Percentiles rank a stretch among this genome's conserved stretches.
Conservation (phyloP, 2,329 filamentous ascomycete species). For the Xylaria polymorpha region DNA sequence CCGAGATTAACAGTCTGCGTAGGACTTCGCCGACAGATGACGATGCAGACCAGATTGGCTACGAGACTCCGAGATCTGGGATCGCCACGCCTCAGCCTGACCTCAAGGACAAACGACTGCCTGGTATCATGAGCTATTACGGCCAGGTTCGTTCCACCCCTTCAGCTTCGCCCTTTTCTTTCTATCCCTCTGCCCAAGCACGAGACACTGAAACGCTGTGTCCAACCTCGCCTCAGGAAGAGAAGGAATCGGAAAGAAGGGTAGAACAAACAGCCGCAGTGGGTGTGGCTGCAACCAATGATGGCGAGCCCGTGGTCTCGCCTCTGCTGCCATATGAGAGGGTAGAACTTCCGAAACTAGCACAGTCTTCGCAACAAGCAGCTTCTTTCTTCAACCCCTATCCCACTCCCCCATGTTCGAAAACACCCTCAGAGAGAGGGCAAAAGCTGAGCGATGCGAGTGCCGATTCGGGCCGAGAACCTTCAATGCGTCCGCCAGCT, state of each 20-base stretch:
- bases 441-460: conserved; percentile 56
- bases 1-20: conserved; percentile 63
- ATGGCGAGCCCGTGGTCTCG: conserved; percentile 45
- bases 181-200: conserved; percentile 54
- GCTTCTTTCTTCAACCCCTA: conserved; percentile 57
- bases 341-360: conserved; percentile 49
- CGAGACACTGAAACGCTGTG: conserved; percentile 51
- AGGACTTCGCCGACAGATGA: conserved; percentile 72
- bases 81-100: conserved; percentile 94
- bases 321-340: conserved; percentile 56
- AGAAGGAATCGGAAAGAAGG: conserved; percentile 45
- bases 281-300: conserved; percentile 43
- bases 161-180: conserved; percentile 64
- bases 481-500: conserved; percentile 51
- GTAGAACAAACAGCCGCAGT: conserved; percentile 41
- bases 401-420: conserved; percentile 69
- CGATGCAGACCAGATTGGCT: conserved; percentile 82
- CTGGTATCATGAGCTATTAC: conserved; percentile 97
- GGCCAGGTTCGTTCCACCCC: conserved; percentile 97
- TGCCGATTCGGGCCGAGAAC: conserved; percentile 53
- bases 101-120: conserved; percentile 91
- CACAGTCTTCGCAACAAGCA: conserved; percentile 47
- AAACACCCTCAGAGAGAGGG: conserved; percentile 58
- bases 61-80: conserved; percentile 88
- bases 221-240: conserved; percentile 52